phyloP scores from a whole-genome alignment of 495 filamentous ascomycete species.

The Cercophora samala region DNA sequence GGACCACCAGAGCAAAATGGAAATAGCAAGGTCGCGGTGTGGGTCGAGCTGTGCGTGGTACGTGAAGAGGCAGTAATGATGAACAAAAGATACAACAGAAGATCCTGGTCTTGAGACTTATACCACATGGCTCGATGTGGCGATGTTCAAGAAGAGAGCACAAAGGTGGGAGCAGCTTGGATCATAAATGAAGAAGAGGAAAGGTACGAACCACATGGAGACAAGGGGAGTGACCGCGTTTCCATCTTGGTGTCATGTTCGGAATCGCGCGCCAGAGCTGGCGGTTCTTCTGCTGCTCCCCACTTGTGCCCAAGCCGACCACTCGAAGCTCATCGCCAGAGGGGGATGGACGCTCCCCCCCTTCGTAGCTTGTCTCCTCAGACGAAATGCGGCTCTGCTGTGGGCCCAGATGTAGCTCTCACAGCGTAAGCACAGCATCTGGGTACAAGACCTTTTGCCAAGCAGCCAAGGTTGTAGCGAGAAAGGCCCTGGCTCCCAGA shows the following conservation, averaged over 20 bases:
- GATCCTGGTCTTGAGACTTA: background rate
- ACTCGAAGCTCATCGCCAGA: constrained; percentile 4
- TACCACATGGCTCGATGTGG: background rate
- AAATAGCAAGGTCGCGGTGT: background rate
- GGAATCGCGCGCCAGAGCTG: background rate
- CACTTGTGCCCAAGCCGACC: background rate
- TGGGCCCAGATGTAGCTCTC: constrained; percentile 4
- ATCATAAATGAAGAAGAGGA: background rate
- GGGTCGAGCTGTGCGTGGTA: background rate
- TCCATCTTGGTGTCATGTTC: background rate
- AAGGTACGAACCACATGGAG: background rate
- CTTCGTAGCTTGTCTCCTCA: background rate
- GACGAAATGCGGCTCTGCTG: background rate
- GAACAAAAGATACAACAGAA: background rate
- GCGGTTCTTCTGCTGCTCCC: constrained; percentile 3
- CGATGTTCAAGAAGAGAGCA: background rate
- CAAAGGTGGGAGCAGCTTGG: background rate
- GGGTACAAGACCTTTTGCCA: constrained; percentile 3
- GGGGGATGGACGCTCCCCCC: background rate
- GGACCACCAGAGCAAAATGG: background rate
- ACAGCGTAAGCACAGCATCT: background rate
- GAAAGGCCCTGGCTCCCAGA: background rate
- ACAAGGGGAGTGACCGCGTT: background rate
- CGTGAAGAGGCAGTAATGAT: background rate
- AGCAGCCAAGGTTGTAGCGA: background rate